Conservation (phyloP, 768 basidiomycete species). For the Boletus vermiculosoides region DNA sequence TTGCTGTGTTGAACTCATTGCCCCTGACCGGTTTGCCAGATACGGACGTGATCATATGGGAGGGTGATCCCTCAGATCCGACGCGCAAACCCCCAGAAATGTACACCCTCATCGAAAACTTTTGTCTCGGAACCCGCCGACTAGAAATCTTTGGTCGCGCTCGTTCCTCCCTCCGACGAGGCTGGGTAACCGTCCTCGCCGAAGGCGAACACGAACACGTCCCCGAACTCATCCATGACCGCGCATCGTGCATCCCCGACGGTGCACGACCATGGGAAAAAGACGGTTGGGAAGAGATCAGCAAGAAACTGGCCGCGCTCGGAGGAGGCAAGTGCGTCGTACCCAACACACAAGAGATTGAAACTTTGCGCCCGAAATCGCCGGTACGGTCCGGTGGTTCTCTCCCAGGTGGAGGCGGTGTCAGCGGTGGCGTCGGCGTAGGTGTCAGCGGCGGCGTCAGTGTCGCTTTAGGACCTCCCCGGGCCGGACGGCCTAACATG, state of each 20-base stretch:
- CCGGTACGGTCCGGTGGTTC: conserved; percentile 50
- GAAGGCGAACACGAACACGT: conserved; percentile 60
- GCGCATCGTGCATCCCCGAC: conserved; percentile 28
- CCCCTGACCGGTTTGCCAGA: conserved; percentile 43
- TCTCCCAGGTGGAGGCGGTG: conserved; percentile 25
- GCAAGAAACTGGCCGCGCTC: conserved; percentile 47
- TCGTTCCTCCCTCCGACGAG: conserved; percentile 68
- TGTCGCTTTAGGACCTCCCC: conserved; percentile 12
- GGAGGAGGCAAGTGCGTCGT: conserved; percentile 60
- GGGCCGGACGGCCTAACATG: conserved; percentile 17
- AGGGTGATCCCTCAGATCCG: conserved; percentile 83
- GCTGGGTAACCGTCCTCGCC: conserved; percentile 87
- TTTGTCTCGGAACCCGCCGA: conserved; percentile 89
- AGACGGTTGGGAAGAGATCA: conserved; percentile 62
- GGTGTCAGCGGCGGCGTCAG: conserved; percentile 24
- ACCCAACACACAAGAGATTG: conserved; percentile 76
- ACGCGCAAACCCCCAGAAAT: conserved; percentile 91
- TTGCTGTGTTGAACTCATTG: neutral
- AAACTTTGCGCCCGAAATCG: conserved; percentile 81
- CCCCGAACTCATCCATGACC: conserved; percentile 35
- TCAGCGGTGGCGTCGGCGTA: conserved; percentile 23
- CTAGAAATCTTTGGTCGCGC: conserved; percentile 84
- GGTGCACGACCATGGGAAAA: conserved; percentile 51
- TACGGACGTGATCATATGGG: conserved; percentile 97
- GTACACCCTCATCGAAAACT: conserved; percentile 95